phyloP scores from a whole-genome alignment of 1,139 yeast genomes.

The Geotrichum candidum region DNA sequence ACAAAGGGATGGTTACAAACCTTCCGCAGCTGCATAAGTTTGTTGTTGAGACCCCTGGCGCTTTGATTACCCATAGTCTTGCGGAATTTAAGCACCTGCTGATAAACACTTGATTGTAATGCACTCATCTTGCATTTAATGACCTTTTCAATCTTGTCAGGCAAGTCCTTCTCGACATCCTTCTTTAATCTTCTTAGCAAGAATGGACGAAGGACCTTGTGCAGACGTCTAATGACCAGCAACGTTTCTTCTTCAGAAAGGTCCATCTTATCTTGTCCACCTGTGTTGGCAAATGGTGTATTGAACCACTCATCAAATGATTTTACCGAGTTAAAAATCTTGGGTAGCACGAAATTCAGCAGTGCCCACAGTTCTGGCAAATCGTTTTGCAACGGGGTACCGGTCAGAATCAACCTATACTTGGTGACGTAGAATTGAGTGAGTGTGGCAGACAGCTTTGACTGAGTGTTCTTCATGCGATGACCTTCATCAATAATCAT shows the following conservation, averaged over 20 bases:
- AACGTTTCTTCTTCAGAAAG: conserved; percentile 94
- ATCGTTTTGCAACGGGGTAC: conserved; percentile 95
- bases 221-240: conserved; percentile 88
- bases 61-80: conserved; percentile 66
- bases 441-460: conserved; percentile 79
- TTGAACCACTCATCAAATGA: conserved; percentile 98
- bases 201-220: conserved; percentile 92
- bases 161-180: conserved; percentile 94
- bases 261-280: conserved; percentile 88
- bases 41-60: conserved; percentile 85
- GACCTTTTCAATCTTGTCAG: conserved; percentile 91
- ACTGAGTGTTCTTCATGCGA: conserved; percentile 90
- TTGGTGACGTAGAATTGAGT: conserved; percentile 76
- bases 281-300: conserved; percentile 95
- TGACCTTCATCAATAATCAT: conserved; percentile 99
- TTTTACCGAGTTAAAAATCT: conserved; percentile 92
- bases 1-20: conserved; percentile 98
- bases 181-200: conserved; percentile 88
- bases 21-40: conserved; percentile 92
- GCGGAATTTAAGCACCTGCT: conserved; percentile 86
- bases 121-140: conserved; percentile 92
- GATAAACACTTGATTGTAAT: conserved; percentile 70
- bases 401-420: conserved; percentile 85
- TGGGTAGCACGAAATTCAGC: conserved; percentile 87
- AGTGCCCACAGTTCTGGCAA: conserved; percentile 97